These are phyloP conservation scores for Endoconidiophora laricicola DNA, from an alignment of 2,329 filamentous ascomycete genomes.

Conservation along the genomic window DNA sequence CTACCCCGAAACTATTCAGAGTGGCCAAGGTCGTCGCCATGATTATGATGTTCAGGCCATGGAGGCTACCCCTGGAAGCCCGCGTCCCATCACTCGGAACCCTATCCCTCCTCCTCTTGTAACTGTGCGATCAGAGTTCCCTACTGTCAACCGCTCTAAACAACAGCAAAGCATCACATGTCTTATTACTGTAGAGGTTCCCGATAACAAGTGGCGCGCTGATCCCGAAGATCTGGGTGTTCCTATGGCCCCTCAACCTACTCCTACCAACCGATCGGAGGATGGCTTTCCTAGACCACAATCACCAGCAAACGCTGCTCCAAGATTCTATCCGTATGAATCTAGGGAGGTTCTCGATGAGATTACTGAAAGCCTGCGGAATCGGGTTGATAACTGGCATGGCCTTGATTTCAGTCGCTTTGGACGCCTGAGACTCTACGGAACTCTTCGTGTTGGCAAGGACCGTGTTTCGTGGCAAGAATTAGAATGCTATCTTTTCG, in stretches of 20 bases:
- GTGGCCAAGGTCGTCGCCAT: slow-evolving; percentile 55
- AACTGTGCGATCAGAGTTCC: slow-evolving; percentile 93
- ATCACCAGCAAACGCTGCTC: slow-evolving; percentile 40
- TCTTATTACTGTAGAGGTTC: slow-evolving; percentile 81
- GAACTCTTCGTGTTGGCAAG: slow-evolving; percentile 83
- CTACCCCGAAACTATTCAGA: slow-evolving; percentile 61
- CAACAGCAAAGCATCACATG: slow-evolving; percentile 93
- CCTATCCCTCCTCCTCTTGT: slow-evolving; percentile 82
- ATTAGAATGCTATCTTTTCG: slow-evolving; percentile 89
- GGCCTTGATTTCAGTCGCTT: slow-evolving; percentile 87
- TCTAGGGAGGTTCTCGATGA: slow-evolving; percentile 62
- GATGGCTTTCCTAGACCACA: slow-evolving; percentile 38
- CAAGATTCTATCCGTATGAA: slow-evolving; percentile 54
- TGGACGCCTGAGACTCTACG: slow-evolving; percentile 78
- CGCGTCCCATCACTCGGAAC: slow-evolving; percentile 56
- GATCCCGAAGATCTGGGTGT: slow-evolving; percentile 63
- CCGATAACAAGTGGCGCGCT: slow-evolving; percentile 79
- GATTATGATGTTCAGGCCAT: slow-evolving; percentile 95
- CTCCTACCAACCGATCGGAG: slow-evolving; percentile 26
- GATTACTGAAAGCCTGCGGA: slow-evolving; percentile 69
- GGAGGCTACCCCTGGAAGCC: slow-evolving; percentile 68
- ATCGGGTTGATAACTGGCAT: slow-evolving; percentile 96
- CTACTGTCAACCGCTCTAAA: slow-evolving; percentile 76
- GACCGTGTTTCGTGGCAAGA: slow-evolving; percentile 96
- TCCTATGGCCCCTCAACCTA: slow-evolving; percentile 27